Evolutionary conservation across 805 yeast species (phyloP).

Genomic region (Candida insectalens): DNA sequence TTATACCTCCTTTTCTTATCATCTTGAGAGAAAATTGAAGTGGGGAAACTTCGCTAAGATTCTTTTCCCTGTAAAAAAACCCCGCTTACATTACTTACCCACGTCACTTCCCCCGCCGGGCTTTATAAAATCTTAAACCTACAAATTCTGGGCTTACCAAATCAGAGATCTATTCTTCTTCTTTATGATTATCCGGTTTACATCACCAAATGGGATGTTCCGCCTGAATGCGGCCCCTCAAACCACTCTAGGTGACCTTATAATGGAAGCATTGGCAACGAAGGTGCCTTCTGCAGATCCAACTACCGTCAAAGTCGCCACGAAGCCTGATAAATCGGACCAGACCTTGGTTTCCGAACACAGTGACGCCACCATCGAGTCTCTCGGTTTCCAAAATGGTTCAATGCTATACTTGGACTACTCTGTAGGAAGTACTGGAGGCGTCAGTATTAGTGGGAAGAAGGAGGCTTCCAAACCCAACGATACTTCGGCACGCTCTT

Average conservation of each 20-base stretch:
- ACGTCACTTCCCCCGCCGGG: too few relatives aligned
- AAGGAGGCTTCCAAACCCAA: neutral
- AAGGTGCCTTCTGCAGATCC: slow-evolving; percentile 21
- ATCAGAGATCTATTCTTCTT: too few relatives aligned
- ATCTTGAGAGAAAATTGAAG: too few relatives aligned
- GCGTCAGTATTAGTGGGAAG: slow-evolving; percentile 3
- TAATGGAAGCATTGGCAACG: slow-evolving; percentile 19
- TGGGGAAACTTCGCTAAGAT: too few relatives aligned
- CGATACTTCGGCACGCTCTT: slow-evolving; percentile 2
- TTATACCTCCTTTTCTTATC: too few relatives aligned
- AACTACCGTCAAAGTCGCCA: slow-evolving; percentile 15
- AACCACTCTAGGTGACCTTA: slow-evolving; percentile 11
- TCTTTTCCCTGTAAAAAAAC: too few relatives aligned
- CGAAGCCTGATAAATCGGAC: slow-evolving; percentile 14
- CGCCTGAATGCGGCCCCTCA: slow-evolving; percentile 38
- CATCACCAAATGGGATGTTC: slow-evolving; percentile 77
- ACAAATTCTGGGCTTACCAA: too few relatives aligned
- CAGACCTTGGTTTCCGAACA: slow-evolving; percentile 24
- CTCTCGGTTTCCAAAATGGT: slow-evolving; percentile 50
- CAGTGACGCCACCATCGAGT: slow-evolving; percentile 22
- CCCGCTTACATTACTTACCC: too few relatives aligned
- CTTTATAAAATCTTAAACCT: too few relatives aligned
- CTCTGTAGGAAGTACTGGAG: slow-evolving; percentile 3
- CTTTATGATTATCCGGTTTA: slow-evolving; percentile 75
- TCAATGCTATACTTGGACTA: slow-evolving; percentile 43